Conservation (phyloP, 2,329 filamentous ascomycete species). For the Ophiostoma perfectum region DNA sequence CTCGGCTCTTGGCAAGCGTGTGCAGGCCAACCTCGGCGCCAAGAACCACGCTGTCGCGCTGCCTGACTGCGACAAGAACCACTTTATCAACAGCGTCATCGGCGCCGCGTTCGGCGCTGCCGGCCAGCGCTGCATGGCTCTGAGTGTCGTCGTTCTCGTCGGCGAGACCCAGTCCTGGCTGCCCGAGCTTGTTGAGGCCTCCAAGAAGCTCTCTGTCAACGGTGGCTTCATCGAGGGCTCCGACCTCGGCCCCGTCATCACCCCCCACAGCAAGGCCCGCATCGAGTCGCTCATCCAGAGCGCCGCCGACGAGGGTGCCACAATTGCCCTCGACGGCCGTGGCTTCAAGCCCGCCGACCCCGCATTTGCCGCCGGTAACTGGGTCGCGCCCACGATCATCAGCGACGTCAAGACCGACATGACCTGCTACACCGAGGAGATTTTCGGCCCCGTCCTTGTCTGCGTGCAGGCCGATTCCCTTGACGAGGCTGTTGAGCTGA, state of each 20-base stretch:
- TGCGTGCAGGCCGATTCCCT: conserved; percentile 72
- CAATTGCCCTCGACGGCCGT: conserved; percentile 71
- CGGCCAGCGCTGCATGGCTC: conserved; percentile 80
- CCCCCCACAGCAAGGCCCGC: conserved; percentile 68
- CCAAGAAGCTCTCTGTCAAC: conserved; percentile 66
- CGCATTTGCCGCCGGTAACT: conserved; percentile 73
- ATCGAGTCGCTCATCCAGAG: conserved; percentile 70
- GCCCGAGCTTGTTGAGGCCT: conserved; percentile 67
- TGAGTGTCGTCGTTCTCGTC: conserved; percentile 79
- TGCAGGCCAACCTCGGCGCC: conserved; percentile 79
- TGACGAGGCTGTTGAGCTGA: conserved; percentile 72
- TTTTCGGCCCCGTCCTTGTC: conserved; percentile 81
- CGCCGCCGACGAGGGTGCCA: conserved; percentile 74
- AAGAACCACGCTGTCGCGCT: conserved; percentile 85
- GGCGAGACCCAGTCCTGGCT: conserved; percentile 82
- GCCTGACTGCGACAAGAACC: conserved; percentile 84
- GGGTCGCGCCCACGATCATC: conserved; percentile 78
- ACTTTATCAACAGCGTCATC: conserved; percentile 75
- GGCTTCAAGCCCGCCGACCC: conserved; percentile 63
- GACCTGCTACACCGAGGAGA: conserved; percentile 79
- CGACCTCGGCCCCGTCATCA: conserved; percentile 80
- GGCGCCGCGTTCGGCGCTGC: conserved; percentile 81
- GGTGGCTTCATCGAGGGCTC: conserved; percentile 76
- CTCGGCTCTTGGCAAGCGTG: conserved; percentile 79
- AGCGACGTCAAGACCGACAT: conserved; percentile 72